phyloP scores from a whole-genome alignment of 2,329 filamentous ascomycete genomes.

The Arthrobotrys megalospora region DNA sequence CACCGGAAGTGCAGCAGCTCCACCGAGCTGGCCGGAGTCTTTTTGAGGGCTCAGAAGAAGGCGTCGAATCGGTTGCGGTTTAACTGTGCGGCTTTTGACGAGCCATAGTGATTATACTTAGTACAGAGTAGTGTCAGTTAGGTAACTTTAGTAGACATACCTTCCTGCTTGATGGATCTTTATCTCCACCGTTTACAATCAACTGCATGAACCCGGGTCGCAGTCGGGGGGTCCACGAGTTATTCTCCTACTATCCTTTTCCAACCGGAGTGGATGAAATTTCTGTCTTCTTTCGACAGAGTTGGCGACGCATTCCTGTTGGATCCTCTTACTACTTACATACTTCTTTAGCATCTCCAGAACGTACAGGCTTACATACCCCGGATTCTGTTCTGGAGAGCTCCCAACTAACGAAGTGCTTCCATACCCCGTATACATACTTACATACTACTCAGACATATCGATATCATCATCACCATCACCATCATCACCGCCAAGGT shows the following conservation, averaged over 20 bases:
- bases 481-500: not conserved
- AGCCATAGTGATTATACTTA: not conserved
- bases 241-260: constrained; percentile 21
- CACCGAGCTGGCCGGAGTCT: constrained; percentile 13
- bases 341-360: not conserved
- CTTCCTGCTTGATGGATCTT: constrained; percentile 9
- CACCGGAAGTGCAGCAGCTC: constrained; percentile 3
- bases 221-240: constrained; percentile 1
- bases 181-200: not conserved
- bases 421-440: not conserved
- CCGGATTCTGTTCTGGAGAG: not conserved
- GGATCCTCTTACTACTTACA: constrained; percentile 1
- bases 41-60: not conserved
- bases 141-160: too few relatives aligned
- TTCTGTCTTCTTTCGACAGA: not conserved
- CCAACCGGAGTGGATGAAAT: constrained; percentile 2
- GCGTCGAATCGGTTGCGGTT: constrained; percentile 1
- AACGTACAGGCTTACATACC: not conserved
- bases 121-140: too few relatives aligned
- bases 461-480: too few relatives aligned
- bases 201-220: constrained; percentile 18
- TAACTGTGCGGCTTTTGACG: constrained; percentile 14
- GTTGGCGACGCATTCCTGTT: constrained; percentile 14
- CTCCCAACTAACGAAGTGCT: not conserved
- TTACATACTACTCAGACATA: not conserved